A percentile compares a stretch with the other conserved stretches of the same genome.
Conservation (phyloP, 2,329 filamentous ascomycete genomes). For the Hirsutella rhossiliensis region DNA sequence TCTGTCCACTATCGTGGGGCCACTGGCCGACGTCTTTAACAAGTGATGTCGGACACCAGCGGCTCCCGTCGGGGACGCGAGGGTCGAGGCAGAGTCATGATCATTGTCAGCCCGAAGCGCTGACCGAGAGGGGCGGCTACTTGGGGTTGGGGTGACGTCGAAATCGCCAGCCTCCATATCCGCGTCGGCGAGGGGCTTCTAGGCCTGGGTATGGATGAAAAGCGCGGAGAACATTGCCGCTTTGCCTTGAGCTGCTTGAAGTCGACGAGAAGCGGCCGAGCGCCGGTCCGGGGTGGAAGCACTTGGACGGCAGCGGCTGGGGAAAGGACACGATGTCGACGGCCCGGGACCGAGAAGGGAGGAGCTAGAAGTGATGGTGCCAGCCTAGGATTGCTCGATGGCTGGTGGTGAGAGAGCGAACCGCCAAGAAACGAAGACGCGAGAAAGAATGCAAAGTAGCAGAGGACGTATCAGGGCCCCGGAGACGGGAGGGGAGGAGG, state of each 20-base stretch:
- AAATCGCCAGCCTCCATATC: constrained; percentile 15
- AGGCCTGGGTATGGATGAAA: constrained; percentile 10
- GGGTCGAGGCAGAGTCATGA: not conserved
- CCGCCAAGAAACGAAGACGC: too few relatives aligned
- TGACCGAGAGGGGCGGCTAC: constrained; percentile 15
- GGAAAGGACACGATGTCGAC: not conserved
- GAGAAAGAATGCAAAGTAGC: too few relatives aligned
- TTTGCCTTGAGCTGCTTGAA: not conserved
- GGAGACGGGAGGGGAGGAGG: too few relatives aligned
- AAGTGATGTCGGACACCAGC: constrained; percentile 9
- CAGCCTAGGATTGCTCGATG: too few relatives aligned
- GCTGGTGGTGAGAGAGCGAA: too few relatives aligned
- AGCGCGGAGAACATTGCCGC: constrained; percentile 8
- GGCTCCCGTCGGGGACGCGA: constrained; percentile 3
- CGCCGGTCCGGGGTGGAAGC: not conserved
- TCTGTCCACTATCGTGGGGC: constrained; percentile 8
- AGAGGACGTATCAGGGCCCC: too few relatives aligned
- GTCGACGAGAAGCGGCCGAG: not conserved
- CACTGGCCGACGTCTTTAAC: constrained; percentile 11
- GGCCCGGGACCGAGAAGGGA: not conserved
- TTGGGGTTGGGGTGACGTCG: constrained; percentile 20
- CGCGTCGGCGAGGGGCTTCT: constrained; percentile 6
- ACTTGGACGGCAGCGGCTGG: not conserved
- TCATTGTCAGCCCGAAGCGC: constrained; percentile 7
- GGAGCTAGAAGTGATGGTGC: not conserved